A percentile compares a stretch with the other conserved stretches of the same genome.
These are phyloP conservation scores for Hypocrella siamensis DNA, from an alignment of 2,329 filamentous ascomycete genomes.

Conservation along the genomic window DNA sequence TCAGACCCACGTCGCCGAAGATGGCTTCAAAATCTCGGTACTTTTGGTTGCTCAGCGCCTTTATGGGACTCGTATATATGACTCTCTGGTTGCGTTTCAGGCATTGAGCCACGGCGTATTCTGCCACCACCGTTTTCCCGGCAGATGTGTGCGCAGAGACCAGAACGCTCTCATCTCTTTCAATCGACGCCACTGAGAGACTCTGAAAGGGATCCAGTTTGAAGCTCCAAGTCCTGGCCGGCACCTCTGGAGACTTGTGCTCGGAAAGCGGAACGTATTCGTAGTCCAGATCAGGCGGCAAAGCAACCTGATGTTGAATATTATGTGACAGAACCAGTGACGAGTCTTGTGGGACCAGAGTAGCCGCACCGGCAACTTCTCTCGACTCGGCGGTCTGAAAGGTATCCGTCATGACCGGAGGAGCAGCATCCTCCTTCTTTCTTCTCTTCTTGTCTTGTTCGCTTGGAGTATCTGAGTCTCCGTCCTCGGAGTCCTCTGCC, in stretches of 20 bases:
- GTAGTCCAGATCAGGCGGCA: conserved; percentile 87
- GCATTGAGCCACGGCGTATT: conserved; percentile 96
- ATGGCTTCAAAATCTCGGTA: conserved; percentile 92
- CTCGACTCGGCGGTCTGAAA: conserved; percentile 92
- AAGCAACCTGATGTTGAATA: conserved; percentile 92
- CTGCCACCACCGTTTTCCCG: conserved; percentile 94
- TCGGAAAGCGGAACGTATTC: conserved; percentile 89
- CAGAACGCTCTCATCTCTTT: conserved; percentile 88
- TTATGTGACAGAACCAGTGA: conserved; percentile 85
- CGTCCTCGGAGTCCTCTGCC: conserved; percentile 16
- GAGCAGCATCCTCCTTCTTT: conserved; percentile 48
- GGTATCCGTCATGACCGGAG: conserved; percentile 72
- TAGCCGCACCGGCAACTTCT: conserved; percentile 70
- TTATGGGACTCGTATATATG: conserved; percentile 98
- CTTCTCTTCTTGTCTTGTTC: conserved; percentile 46
- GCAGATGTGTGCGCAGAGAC: conserved; percentile 96
- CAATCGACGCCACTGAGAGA: conserved; percentile 84
- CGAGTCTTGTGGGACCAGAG: conserved; percentile 46
- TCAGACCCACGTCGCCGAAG: conserved; percentile 91
- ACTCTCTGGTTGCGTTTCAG: conserved; percentile 95
- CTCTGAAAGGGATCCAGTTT: conserved; percentile 95
- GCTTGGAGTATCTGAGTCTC: conserved; percentile 27
- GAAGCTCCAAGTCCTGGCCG: conserved; percentile 74
- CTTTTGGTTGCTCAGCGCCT: conserved; percentile 96
- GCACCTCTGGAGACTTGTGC: conserved; percentile 78